Percentiles rank a stretch among this genome's conserved stretches.
Evolutionary conservation across 345 rosid genomes (phyloP).

Genomic region (Erodium maritimum): DNA sequence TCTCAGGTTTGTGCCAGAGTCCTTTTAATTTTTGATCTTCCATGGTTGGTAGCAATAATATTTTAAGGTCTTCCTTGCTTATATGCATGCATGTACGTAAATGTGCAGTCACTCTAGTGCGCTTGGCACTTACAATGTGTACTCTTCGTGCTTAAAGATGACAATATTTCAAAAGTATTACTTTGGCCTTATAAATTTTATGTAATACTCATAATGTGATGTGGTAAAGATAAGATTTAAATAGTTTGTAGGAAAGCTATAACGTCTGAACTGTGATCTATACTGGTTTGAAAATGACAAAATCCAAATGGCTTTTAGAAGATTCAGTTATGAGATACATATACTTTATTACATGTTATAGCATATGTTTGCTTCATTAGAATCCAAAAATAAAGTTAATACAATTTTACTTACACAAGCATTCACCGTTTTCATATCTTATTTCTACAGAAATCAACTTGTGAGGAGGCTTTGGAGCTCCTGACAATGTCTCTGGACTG

Average conservation of each 20-base stretch:
- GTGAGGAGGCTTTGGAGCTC: constrained; percentile 69
- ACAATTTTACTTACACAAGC: no score
- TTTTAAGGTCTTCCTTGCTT: neutral
- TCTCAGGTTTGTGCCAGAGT: constrained; percentile 32
- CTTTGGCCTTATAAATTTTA: no score
- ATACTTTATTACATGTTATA: neutral
- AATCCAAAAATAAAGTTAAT: no score
- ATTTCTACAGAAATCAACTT: constrained; percentile 41
- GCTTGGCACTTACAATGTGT: no score
- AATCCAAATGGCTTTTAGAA: neutral
- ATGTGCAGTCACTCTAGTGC: no score
- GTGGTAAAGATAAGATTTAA: neutral
- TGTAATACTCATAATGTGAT: neutral
- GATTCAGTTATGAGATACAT: neutral
- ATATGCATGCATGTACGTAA: neutral
- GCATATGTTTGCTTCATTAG: neutral
- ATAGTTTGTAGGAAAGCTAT: neutral
- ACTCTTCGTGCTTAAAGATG: neutral
- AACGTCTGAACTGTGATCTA: neutral
- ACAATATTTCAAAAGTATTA: neutral
- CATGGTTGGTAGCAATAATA: neutral
- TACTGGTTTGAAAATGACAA: neutral
- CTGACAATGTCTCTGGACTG: constrained; percentile 55
- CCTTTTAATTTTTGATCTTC: neutral
- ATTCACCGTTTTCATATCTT: neutral